Base-by-base conservation (phyloP, 352 stramenopile species). In the Phytopythium kandeliae region DNA sequence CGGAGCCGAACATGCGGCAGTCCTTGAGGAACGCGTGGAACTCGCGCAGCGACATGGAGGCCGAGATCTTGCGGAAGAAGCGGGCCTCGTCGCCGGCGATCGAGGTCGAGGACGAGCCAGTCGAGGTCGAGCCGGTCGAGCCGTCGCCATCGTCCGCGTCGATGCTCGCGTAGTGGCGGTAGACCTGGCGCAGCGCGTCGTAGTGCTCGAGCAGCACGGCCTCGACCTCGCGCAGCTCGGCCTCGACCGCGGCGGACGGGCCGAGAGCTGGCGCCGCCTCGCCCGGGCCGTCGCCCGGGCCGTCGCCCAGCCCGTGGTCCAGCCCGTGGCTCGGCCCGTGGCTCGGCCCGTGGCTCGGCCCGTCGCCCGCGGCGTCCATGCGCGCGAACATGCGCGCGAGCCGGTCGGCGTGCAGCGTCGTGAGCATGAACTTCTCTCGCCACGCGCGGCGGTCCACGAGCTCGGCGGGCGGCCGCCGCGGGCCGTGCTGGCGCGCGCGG, bases 1-100 rank as follows among this genome's bases (percentile, higher is more conserved):
- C 47, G 11, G 63, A 67, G 10, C 76, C 76, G 51, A 85, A 85
- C n/a, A 84, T 63, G 25, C 71, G 64, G 24, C 71, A 85, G 35
- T 89, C 78, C 49, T 89, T 86, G 15, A 89, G 60, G 36, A 89
- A 83, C 4, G 63, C 41, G 34, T 78, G 65, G 54, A 86, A 89
- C 51, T 89, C 75, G 13, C 69, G 51, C 8, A 89, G 58, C 2
- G 75, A 86, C 73, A 89, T 86, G 13, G 62, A 77, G 24, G 74
- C 64, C 1, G 73, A 70, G 22, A 87, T 82, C 48, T 87, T 87
- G 34, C 70, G 60, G 21, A 87, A 87, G 46, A 87, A 87, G 1
- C 65, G 73, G 12, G 61, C 67, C 59, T 87, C 73, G 10, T 85
- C 67, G 45, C 13, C 37, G 24, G 11, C 31, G 8, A 8, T 34